Evolutionary conservation across 148 eudicot species (phyloP), one percentile per base, ranked within the genome.

Genomic region (Diospyros lotus): DNA sequence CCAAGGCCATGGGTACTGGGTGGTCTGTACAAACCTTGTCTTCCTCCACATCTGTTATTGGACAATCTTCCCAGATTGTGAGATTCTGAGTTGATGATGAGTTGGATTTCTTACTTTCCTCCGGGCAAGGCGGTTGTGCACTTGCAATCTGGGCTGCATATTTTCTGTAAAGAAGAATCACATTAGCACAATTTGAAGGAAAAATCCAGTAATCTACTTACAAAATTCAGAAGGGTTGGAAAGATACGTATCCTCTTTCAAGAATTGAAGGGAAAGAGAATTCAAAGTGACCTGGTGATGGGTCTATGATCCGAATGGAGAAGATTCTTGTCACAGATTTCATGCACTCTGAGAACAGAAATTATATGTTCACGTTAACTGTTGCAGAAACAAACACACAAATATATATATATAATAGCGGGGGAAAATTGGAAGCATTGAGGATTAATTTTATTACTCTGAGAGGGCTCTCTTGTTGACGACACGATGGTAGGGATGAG

Each of bases 1-100:
- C 91, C 76, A 84, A 72, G 17, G 85, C 78, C 89, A 87, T 85
- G 67, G 89, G 87, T 18, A 77, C 82, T 12, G 88, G 84, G 38
- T 83, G 77, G 76, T 87, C 88, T 48, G 41, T 48, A 18, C 68
- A 66, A 41, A 73, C 64, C 69, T 73, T 74, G 48, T 66, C 62
- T 43, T 73, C 80, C 68, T 78, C 85, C 43, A 73, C 82, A 75
- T 87, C 87, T 50, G 54, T 63, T 67, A 85, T 67, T 17, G 84
- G 62, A 75, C 54, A 13, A 54, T 81, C 87, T 72, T 75, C 85
- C 72, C 73, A 78, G 41, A 79, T 72, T 14, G 62, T 67, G 69
- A 84, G 74, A 76, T 59, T 74, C 66, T 75, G 77, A 75, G 71
- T 52, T 62, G 79, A 38, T 52, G 78, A 46, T 67, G 73, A 48